These are phyloP conservation scores for Globisporangium abappressorium DNA, from an alignment of 352 stramenopile species.

Conservation along the genomic window DNA sequence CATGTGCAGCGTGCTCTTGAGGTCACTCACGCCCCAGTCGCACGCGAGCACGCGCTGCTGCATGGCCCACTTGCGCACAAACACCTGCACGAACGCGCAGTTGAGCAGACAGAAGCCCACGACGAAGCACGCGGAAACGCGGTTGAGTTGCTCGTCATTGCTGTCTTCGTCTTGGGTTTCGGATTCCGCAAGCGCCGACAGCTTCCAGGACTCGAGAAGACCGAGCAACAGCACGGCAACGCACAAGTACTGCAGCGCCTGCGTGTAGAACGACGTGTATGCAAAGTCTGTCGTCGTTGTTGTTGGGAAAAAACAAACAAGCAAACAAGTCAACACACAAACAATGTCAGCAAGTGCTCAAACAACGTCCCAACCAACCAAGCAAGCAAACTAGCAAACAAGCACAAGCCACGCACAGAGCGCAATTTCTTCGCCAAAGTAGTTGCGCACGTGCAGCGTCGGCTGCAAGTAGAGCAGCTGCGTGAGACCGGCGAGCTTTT, in stretches of 20 bases:
- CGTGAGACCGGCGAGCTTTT: constrained; percentile 13
- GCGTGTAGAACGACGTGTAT: constrained; percentile 60
- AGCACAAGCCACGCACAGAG: constrained; percentile 48
- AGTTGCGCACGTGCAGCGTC: constrained; percentile 60
- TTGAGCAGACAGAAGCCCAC: constrained; percentile 47
- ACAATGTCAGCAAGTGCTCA: not conserved
- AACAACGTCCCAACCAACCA: not conserved
- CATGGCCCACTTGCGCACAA: constrained; percentile 66
- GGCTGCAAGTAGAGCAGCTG: constrained; percentile 39
- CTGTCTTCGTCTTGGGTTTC: not conserved
- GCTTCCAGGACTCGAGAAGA: constrained; percentile 11
- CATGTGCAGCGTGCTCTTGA: constrained; percentile 19
- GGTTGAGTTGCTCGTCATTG: not conserved
- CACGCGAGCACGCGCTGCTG: constrained; percentile 33
- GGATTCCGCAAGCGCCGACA: not conserved
- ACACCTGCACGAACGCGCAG: constrained; percentile 39
- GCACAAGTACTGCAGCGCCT: constrained; percentile 37
- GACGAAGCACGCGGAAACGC: constrained; percentile 8
- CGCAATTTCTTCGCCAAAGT: constrained; percentile 79
- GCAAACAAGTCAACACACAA: not conserved
- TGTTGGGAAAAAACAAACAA: not conserved
- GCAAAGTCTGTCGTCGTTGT: constrained; percentile 19
- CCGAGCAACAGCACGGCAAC: constrained; percentile 32
- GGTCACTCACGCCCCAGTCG: constrained; percentile 48
- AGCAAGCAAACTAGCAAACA: not conserved